Evolutionary conservation across 176 grass and related monocot genomes (phyloP).

Genomic region (Guadua angustifolia): DNA sequence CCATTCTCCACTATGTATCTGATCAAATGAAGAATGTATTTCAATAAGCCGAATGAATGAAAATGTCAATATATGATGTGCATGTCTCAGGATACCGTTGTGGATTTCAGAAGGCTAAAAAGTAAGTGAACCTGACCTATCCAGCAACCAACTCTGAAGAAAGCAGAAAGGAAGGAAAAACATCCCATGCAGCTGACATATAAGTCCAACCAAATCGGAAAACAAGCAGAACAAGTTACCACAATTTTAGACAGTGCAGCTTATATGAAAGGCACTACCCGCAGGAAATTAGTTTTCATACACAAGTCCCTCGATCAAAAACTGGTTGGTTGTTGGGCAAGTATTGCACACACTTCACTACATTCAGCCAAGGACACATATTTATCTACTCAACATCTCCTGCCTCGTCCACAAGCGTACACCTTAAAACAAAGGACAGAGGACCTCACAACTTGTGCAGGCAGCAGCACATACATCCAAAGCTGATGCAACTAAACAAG

Average conservation of each 20-base stretch:
- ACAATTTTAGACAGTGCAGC: background rate
- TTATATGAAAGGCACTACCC: background rate
- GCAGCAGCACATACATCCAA: slow-evolving; percentile 29
- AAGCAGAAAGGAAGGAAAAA: slow-evolving; percentile 18
- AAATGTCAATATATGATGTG: background rate
- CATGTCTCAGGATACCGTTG: background rate
- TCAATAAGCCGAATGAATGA: slow-evolving; percentile 25
- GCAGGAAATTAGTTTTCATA: slow-evolving; percentile 17
- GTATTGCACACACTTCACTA: slow-evolving; percentile 10
- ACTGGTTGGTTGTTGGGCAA: background rate
- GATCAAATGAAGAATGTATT: slow-evolving; percentile 25
- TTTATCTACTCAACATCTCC: slow-evolving; percentile 15
- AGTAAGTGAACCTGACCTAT: slow-evolving; percentile 23
- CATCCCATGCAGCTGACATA: background rate
- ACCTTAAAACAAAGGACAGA: background rate
- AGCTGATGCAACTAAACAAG: background rate
- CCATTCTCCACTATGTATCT: slow-evolving; percentile 61
- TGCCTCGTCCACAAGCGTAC: background rate
- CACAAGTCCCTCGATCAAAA: background rate
- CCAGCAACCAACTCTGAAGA: background rate
- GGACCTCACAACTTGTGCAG: background rate
- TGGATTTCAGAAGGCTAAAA: background rate
- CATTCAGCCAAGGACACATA: background rate
- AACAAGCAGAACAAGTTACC: background rate
- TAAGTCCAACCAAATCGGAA: background rate